Conservation (phyloP, 1,139 yeast genomes). For the Torulaspora pretoriensis region DNA sequence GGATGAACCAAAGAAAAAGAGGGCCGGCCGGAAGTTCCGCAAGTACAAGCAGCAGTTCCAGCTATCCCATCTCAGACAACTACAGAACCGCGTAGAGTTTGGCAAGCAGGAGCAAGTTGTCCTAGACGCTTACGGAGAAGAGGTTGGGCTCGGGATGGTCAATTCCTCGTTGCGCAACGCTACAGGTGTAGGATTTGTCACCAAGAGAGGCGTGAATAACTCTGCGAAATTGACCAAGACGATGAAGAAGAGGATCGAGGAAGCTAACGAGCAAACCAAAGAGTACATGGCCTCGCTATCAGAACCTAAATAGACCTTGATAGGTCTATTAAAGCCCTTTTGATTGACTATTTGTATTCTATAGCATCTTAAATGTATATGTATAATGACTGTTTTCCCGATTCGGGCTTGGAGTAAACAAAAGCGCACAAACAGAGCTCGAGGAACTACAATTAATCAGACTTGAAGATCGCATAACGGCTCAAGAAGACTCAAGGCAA, state of each 20-base stretch:
- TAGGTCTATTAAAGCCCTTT: not conserved
- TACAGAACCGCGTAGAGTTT: slow-evolving; percentile 81
- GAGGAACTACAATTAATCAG: not conserved
- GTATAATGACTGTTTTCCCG: slow-evolving; percentile 1
- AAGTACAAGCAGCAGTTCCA: slow-evolving; percentile 78
- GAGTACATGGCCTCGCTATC: slow-evolving; percentile 14
- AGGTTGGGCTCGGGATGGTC: slow-evolving; percentile 77
- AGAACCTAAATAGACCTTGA: not conserved
- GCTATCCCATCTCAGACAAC: slow-evolving; percentile 73
- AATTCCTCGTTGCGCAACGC: slow-evolving; percentile 19
- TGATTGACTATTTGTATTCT: not conserved
- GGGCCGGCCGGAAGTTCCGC: slow-evolving; percentile 82
- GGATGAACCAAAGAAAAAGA: slow-evolving; percentile 70
- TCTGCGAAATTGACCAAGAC: slow-evolving; percentile 52
- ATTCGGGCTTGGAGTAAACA: slow-evolving; percentile 4
- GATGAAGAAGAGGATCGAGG: slow-evolving; percentile 45
- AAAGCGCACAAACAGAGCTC: slow-evolving; percentile 1
- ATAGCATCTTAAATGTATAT: not conserved
- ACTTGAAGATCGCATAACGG: not conserved
- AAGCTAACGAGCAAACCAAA: slow-evolving; percentile 24
- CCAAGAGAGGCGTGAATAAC: slow-evolving; percentile 39
- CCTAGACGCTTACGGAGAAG: slow-evolving; percentile 69
- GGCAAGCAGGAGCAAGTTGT: slow-evolving; percentile 67
- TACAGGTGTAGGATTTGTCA: slow-evolving; percentile 13
- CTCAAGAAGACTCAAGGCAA: not conserved